Percentiles rank a stretch among this genome's conserved stretches.
These are phyloP conservation scores for Phaeotremella skinneri DNA, from an alignment of 768 basidiomycete genomes.

Conservation along the genomic window DNA sequence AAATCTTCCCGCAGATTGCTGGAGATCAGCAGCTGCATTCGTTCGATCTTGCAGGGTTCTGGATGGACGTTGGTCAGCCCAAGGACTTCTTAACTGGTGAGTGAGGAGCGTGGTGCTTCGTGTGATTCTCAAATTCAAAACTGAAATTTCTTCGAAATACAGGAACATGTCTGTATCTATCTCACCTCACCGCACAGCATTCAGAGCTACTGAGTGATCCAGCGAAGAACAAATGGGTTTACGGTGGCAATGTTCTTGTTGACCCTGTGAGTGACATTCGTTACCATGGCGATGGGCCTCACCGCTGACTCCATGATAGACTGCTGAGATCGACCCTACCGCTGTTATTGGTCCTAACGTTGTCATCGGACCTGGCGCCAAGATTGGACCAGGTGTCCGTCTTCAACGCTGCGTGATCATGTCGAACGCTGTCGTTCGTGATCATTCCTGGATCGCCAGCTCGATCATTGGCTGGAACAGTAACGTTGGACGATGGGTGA, in stretches of 20 bases:
- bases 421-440: constrained; percentile 54
- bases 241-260: constrained; percentile 56
- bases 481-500: constrained; percentile 53
- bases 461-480: constrained; percentile 56
- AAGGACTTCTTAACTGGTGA: constrained; percentile 52
- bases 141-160: constrained; percentile 30
- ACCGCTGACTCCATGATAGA: constrained; percentile 12
- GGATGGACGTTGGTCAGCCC: constrained; percentile 58
- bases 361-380: constrained; percentile 55
- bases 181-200: constrained; percentile 53
- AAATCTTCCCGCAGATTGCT: constrained; percentile 56
- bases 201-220: constrained; percentile 53
- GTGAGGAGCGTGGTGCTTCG: constrained; percentile 3
- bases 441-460: constrained; percentile 56
- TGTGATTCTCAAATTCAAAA: neutral
- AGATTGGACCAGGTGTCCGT: constrained; percentile 55
- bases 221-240: constrained; percentile 53
- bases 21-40: constrained; percentile 55
- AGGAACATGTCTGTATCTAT: constrained; percentile 56
- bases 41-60: constrained; percentile 57
- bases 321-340: constrained; percentile 52
- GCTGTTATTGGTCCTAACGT: constrained; percentile 56
- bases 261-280: constrained; percentile 50
- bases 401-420: constrained; percentile 56
- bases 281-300: neutral